phyloP scores from a whole-genome alignment of 75 land plant species.

The Cryptomeria japonica region DNA sequence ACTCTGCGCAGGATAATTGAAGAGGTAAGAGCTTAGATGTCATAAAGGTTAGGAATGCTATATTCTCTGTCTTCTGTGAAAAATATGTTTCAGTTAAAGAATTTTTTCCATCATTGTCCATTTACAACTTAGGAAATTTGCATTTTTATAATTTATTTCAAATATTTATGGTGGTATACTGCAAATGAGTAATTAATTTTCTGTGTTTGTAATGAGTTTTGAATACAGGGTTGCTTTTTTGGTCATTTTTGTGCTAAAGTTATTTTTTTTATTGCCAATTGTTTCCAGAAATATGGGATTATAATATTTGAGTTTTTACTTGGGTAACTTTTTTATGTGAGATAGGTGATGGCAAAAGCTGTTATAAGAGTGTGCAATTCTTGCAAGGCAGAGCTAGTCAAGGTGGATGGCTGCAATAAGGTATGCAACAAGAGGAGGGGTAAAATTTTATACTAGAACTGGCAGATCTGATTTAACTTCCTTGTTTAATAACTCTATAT shows the following conservation, averaged over 20 bases:
- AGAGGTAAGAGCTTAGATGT: slow-evolving; percentile 25
- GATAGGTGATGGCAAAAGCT: slow-evolving; percentile 46
- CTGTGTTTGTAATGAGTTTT: background rate
- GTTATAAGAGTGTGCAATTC: slow-evolving; percentile 32
- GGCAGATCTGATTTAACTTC: background rate
- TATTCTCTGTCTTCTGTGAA: background rate
- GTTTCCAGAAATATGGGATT: background rate
- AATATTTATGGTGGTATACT: background rate
- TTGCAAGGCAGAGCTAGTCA: slow-evolving; percentile 40
- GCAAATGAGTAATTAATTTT: background rate
- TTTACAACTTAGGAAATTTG: background rate
- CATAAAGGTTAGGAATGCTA: background rate
- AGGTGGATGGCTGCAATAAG: slow-evolving; percentile 47
- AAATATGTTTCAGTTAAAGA: too few relatives aligned
- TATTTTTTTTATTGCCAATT: background rate
- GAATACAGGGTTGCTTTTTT: background rate
- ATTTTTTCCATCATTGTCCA: too few relatives aligned
- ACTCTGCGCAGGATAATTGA: slow-evolving; percentile 31
- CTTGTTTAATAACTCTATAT: background rate
- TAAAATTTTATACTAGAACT: background rate
- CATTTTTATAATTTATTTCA: background rate
- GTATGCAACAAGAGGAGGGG: slow-evolving; percentile 13
- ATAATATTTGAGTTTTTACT: background rate
- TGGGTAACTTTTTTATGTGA: background rate
- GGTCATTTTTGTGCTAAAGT: background rate